Evolutionary conservation across 2,329 filamentous ascomycete species (phyloP).

Genomic region (Daldinia eschscholtzii): DNA sequence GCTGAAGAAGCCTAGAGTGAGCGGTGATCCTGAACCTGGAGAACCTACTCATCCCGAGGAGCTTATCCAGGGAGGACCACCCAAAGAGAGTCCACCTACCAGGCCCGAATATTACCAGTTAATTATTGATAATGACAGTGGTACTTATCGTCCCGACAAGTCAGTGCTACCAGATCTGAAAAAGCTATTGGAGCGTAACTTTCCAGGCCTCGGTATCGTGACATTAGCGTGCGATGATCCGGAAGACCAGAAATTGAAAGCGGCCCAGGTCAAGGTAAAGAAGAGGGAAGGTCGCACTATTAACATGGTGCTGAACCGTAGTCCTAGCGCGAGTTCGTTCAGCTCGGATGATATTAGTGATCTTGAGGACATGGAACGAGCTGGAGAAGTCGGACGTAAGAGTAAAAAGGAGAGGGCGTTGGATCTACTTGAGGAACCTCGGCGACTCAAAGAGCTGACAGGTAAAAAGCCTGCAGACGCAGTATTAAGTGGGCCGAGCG

Average conservation of each 20-base stretch:
- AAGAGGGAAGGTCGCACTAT: slow-evolving; percentile 69
- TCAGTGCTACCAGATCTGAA: slow-evolving; percentile 78
- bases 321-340: slow-evolving; percentile 61
- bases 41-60: slow-evolving; percentile 66
- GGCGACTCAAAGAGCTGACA: slow-evolving; percentile 56
- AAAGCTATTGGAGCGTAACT: slow-evolving; percentile 76
- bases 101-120: slow-evolving; percentile 79
- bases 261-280: slow-evolving; percentile 79
- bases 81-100: slow-evolving; percentile 57
- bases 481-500: slow-evolving; percentile 28
- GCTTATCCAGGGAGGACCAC: slow-evolving; percentile 61
- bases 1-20: slow-evolving; percentile 63
- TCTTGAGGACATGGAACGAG: slow-evolving; percentile 60
- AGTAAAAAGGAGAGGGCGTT: slow-evolving; percentile 66
- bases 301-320: slow-evolving; percentile 69
- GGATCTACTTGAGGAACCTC: slow-evolving; percentile 65
- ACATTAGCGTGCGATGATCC: slow-evolving; percentile 85
- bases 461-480: slow-evolving; percentile 21
- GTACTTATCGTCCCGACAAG: slow-evolving; percentile 91
- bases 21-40: slow-evolving; percentile 58
- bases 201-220: slow-evolving; percentile 81
- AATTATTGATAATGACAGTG: slow-evolving; percentile 94
- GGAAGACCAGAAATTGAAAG: slow-evolving; percentile 79
- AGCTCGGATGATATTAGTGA: slow-evolving; percentile 67
- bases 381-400: slow-evolving; percentile 56